Conservation (phyloP, 495 filamentous ascomycete species). For the Friedmanniomyces endolithicus region DNA sequence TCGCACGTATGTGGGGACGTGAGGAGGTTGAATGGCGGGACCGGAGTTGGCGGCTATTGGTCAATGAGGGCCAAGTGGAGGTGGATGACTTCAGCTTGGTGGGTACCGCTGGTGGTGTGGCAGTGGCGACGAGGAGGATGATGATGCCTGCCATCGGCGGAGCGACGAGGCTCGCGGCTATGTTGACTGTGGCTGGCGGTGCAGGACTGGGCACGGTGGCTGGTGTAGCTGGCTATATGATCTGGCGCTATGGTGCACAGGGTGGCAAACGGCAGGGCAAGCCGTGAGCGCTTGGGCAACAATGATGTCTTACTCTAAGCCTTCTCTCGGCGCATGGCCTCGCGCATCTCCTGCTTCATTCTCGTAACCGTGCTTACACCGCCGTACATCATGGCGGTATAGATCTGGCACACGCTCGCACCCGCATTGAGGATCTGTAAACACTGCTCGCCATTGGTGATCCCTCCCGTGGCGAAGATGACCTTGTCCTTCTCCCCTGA, state of each 20-base stretch:
- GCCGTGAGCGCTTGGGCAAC: neutral
- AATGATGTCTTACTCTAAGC: neutral
- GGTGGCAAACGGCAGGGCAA: constrained; percentile 1
- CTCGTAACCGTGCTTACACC: constrained; percentile 74
- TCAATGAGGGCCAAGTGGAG: constrained; percentile 41
- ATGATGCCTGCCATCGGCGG: constrained; percentile 13
- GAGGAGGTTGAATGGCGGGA: constrained; percentile 53
- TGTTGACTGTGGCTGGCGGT: constrained; percentile 27
- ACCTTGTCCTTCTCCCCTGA: constrained; percentile 27
- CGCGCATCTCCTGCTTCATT: constrained; percentile 75
- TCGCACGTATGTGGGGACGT: constrained; percentile 39
- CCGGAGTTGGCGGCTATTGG: constrained; percentile 45
- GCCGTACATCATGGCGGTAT: constrained; percentile 63
- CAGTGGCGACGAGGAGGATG: constrained; percentile 3
- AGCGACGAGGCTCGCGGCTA: constrained; percentile 17
- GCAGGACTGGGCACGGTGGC: constrained; percentile 34
- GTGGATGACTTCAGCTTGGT: constrained; percentile 40
- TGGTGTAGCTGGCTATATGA: constrained; percentile 29
- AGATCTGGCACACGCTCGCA: constrained; percentile 77
- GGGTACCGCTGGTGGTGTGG: constrained; percentile 21
- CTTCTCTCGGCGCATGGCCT: constrained; percentile 29
- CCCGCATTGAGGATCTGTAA: constrained; percentile 68
- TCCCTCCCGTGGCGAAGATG: constrained; percentile 85
- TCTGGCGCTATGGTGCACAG: constrained; percentile 7
- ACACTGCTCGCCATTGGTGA: constrained; percentile 73